phyloP scores from a whole-genome alignment of 2,329 filamentous ascomycete species.

The Colletotrichum liriopes region DNA sequence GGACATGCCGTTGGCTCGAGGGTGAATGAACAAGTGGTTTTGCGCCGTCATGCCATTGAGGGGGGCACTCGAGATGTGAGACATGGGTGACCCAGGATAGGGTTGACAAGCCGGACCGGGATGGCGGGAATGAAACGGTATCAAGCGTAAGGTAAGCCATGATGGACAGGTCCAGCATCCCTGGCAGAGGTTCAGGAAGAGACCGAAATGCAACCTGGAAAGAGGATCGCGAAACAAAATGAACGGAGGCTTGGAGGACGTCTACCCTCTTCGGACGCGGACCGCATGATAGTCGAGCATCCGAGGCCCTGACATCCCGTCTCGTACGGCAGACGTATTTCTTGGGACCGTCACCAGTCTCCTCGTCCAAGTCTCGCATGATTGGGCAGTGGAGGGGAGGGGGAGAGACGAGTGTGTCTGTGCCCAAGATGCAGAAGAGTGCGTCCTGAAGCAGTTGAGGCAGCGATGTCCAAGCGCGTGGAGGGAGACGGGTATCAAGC shows the following conservation, averaged over 20 bases:
- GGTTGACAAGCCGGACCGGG: conserved; percentile 1
- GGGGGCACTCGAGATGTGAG: not conserved
- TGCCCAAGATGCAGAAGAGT: conserved; percentile 1
- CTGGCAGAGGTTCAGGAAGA: not conserved
- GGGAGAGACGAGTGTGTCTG: not conserved
- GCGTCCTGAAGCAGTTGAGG: conserved; percentile 26
- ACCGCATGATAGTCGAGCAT: conserved; percentile 28
- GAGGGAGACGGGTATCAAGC: conserved; percentile 32
- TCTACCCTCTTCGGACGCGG: conserved; percentile 9
- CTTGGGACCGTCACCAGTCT: conserved; percentile 14
- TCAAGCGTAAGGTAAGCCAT: conserved; percentile 15
- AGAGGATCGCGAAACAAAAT: conserved; percentile 8
- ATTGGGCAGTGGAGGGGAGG: not conserved
- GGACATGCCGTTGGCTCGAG: conserved; percentile 33
- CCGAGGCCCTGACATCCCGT: conserved; percentile 41
- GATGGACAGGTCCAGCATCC: not conserved
- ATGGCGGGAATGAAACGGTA: conserved; percentile 1
- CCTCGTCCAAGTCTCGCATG: not conserved
- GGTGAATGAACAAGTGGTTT: conserved; percentile 19
- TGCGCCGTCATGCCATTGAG: conserved; percentile 18
- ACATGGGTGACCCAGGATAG: conserved; percentile 11
- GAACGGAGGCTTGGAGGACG: not conserved
- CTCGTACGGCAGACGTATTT: conserved; percentile 28
- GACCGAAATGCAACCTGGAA: conserved; percentile 4
- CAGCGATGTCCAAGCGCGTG: conserved; percentile 22